These are phyloP conservation scores for Chlamydomonas incerta DNA, from an alignment of 139 green algal species.

Conservation along the genomic window DNA sequence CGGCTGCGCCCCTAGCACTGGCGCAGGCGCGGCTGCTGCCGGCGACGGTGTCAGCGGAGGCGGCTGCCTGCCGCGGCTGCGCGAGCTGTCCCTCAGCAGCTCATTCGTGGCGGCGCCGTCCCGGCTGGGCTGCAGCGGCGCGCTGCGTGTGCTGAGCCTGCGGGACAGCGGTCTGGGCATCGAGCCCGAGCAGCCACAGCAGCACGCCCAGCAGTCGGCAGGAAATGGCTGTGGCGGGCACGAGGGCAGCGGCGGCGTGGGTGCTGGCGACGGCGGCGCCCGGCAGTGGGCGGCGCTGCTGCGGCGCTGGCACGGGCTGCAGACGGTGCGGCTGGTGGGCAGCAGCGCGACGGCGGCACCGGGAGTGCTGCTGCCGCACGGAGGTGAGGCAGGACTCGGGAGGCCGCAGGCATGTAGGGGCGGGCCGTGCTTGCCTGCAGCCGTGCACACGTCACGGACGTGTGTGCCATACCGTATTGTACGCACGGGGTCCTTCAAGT, in stretches of 20 bases:
- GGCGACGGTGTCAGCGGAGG: background rate
- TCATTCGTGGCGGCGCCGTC: background rate
- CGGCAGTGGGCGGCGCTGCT: background rate
- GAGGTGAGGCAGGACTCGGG: background rate
- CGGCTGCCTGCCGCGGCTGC: background rate
- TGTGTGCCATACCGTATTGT: no score
- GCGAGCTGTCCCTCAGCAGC: background rate
- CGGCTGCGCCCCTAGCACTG: background rate
- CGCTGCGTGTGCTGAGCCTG: conserved; percentile 17
- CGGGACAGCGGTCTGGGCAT: conserved; percentile 11
- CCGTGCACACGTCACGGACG: no score
- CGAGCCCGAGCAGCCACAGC: background rate
- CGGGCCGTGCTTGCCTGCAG: no score
- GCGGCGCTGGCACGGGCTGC: conserved; percentile 16
- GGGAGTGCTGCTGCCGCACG: background rate
- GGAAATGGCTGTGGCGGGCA: background rate
- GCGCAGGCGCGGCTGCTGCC: no score
- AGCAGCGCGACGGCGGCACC: background rate
- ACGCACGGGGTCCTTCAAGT: no score
- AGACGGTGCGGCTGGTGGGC: conserved; percentile 17
- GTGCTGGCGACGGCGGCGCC: background rate
- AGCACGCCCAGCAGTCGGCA: background rate
- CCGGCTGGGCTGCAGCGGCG: background rate
- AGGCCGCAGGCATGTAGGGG: no score
- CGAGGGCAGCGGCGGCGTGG: background rate